Base-by-base conservation (phyloP, 352 stramenopile genomes). In the Globisporangium mamillatum region DNA sequence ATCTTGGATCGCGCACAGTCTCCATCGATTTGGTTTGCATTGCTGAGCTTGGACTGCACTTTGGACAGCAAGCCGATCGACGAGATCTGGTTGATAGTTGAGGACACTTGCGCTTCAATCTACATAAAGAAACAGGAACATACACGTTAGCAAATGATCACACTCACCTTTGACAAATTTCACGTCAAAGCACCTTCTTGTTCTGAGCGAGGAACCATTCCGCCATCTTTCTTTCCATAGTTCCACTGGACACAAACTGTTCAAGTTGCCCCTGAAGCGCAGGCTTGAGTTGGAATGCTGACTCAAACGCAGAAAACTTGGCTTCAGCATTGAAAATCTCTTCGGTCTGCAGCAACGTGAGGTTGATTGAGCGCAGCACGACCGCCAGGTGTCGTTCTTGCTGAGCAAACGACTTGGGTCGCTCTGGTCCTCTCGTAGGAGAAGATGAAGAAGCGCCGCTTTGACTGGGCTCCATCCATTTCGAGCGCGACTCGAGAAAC, bases 31-130 rank as follows among this genome's bases (percentile, higher is more conserved):
- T 77, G 66, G 66, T 85, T 81, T 16, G 81, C 75, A 2, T 59
- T 58, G 53, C 75, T 75, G 25, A 93, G 67, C 64, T 89, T 91
- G 8, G 74, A 75, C 55, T 91, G 86, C 0, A 85, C 73, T 73
- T 78, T 75, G 4, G 84, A 86, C 4, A 94, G 78, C 24, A 74
- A 62, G 0, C 79, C 73, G 32, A 93, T 94, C 0, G 84, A 81
- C 9, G 72, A 59, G 44, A 93, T 91, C 52, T 70, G 77, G 7
- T 58, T 76, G 72, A 94, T 83, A 48, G 89, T 83, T 14, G 66
- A 54, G 3, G 68, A 74, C 5, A 75, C 75, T 24, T 89, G 66
- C 0, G 66, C 62, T 48, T 76, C 44, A 14, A 92, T 79, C 84
- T 92, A 63, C 52, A 20, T 12, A 6, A 24, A 52, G 20, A 22